Evolutionary conservation across 495 filamentous ascomycete species (phyloP).

Genomic region (Physcia stellaris): DNA sequence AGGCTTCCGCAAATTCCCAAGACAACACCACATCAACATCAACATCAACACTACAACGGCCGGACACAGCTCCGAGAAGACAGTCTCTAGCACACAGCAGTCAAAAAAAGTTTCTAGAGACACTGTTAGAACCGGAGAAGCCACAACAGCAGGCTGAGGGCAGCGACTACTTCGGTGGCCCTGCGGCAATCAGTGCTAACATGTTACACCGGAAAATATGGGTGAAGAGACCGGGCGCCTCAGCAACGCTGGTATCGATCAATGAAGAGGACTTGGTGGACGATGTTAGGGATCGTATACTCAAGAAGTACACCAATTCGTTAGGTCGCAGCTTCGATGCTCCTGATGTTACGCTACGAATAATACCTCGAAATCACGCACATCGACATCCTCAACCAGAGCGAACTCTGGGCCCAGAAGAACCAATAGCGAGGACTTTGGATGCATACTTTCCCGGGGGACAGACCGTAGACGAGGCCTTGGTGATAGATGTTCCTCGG

Average conservation of each 20-base stretch:
- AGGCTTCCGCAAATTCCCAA: neutral
- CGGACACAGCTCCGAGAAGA: conserved; percentile 5
- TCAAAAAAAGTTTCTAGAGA: conserved; percentile 6
- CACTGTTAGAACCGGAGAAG: conserved; percentile 9
- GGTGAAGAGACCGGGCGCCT: conserved; percentile 76
- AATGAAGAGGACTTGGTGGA: conserved; percentile 85
- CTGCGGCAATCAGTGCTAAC: conserved; percentile 18
- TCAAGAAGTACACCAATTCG: conserved; percentile 87
- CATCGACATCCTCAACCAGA: conserved; percentile 38
- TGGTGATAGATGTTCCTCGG: conserved; percentile 81
- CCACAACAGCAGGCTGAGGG: conserved; percentile 5
- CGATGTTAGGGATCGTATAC: conserved; percentile 82
- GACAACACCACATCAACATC: neutral
- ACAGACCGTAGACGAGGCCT: conserved; percentile 78
- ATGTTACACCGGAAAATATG: conserved; percentile 79
- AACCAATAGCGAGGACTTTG: conserved; percentile 61
- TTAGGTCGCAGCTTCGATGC: conserved; percentile 78
- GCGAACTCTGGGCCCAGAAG: conserved; percentile 70
- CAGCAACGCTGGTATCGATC: conserved; percentile 75
- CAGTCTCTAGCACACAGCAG: conserved; percentile 8
- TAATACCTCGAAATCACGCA: conserved; percentile 37
- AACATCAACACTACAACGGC: conserved; percentile 1
- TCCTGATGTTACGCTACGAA: conserved; percentile 65
- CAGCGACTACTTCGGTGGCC: conserved; percentile 12
- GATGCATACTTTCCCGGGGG: conserved; percentile 83